A percentile compares a stretch with the other conserved stretches of the same genome.
phyloP scores from a whole-genome alignment of 1,139 yeast genomes.

The Cylindricascospora bacillispora region DNA sequence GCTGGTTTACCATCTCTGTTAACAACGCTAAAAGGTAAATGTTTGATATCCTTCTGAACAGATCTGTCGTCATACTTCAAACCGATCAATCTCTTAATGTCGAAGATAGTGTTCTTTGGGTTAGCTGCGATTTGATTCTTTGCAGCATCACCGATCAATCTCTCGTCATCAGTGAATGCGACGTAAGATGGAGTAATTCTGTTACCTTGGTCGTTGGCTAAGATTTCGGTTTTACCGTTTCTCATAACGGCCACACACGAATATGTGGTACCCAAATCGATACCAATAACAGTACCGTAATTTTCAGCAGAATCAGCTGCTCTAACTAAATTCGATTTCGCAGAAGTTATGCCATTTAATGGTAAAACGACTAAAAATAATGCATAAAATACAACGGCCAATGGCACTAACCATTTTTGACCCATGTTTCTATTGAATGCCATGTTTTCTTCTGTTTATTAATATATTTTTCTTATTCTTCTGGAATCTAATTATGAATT shows the following conservation, averaged over 20 bases:
- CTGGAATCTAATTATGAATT: too few species aligned
- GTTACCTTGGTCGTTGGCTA: constrained; percentile 93
- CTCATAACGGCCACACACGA: constrained; percentile 94
- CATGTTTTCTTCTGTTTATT: not conserved
- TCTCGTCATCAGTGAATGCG: constrained; percentile 73
- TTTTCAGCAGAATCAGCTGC: constrained; percentile 36
- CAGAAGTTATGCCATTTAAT: constrained; percentile 28
- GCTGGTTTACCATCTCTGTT: constrained; percentile 70
- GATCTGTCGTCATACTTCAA: constrained; percentile 60
- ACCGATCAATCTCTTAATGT: constrained; percentile 80
- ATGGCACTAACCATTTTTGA: constrained; percentile 35
- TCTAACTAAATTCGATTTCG: constrained; percentile 9
- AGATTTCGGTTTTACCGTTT: constrained; percentile 79
- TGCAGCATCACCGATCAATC: constrained; percentile 90
- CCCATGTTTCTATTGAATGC: constrained; percentile 13
- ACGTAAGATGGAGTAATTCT: constrained; percentile 90
- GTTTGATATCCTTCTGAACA: constrained; percentile 74
- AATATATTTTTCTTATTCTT: too few species aligned
- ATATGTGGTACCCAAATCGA: constrained; percentile 77
- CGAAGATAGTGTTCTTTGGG: constrained; percentile 69
- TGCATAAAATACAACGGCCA: constrained; percentile 45
- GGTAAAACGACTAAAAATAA: constrained; percentile 49
- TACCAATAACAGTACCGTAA: constrained; percentile 67
- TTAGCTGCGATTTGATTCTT: constrained; percentile 85
- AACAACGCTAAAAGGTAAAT: constrained; percentile 60